These are phyloP conservation scores for Elaeagnus macrophylla DNA, from an alignment of 306 rosid species.

Conservation along the genomic window DNA sequence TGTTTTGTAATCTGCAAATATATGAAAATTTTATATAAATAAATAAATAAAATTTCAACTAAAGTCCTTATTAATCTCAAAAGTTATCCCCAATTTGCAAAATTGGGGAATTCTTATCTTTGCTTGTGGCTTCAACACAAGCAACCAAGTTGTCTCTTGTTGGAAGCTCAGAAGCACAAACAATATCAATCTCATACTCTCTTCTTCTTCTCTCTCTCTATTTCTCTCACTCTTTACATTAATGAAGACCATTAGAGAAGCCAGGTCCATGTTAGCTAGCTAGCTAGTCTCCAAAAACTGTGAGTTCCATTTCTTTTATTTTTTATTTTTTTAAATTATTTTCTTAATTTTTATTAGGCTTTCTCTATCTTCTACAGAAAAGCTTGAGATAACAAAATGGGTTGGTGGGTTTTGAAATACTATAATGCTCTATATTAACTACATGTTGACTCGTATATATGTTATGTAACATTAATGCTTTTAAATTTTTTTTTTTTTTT, in stretches of 20 bases:
- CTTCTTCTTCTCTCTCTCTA: conserved; percentile 13
- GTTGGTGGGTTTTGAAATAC: no score
- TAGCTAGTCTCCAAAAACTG: conserved; percentile 6
- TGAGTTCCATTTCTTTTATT: conserved; percentile 15
- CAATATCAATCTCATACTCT: background rate
- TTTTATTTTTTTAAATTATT: background rate
- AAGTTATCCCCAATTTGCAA: conserved; percentile 6
- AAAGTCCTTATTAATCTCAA: conserved; percentile 12
- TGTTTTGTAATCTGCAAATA: conserved; percentile 31
- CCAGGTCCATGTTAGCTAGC: conserved; percentile 12
- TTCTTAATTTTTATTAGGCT: background rate
- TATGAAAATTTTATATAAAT: background rate
- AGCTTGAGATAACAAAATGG: background rate
- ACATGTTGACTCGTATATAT: background rate
- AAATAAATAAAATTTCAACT: background rate
- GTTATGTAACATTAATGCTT: background rate
- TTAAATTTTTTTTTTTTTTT: background rate
- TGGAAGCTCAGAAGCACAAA: conserved; percentile 38
- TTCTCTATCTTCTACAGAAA: background rate
- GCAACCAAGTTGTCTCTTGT: conserved; percentile 68
- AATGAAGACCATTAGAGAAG: conserved; percentile 16
- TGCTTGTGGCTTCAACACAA: conserved; percentile 38
- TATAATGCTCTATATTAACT: no score
- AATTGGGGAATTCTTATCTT: conserved; percentile 14
- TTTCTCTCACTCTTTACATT: conserved; percentile 1